Base-by-base conservation (phyloP, 345 rosid species). In the Heritiera fomes region DNA sequence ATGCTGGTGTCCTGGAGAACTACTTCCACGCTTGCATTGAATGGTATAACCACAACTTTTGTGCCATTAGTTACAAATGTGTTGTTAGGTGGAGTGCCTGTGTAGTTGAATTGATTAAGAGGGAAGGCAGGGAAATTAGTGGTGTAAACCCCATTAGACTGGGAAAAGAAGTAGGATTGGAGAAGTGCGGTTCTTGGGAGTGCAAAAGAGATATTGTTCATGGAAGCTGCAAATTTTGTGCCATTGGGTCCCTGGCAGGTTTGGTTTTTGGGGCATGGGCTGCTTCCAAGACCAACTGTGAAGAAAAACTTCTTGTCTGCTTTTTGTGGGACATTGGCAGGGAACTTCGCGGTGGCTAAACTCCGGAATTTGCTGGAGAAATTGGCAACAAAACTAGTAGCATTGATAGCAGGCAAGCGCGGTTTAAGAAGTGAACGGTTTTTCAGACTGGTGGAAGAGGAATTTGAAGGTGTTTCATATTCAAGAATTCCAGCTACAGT, bases 1-100 rank as follows among this genome's bases (percentile, higher is more conserved):
- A 95, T 88, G 76, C 90, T 91, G n/a, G 98, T 91, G 66, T 75
- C 97, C 52, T 95, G 98, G 82, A 93, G n/a, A 46, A 93, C 90
- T 20, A 91, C 56, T 77, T 94, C 97, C 18, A 89, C 92, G n/a
- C 83, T 88, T 10, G 95, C 81, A 71, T 88, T 88, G 79, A 87
- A 93, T 43, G 87, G 87, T 38, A 94, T 77, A 58, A 88, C 95
- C 70, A 81, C 83, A 34, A 75, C 76, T 78, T 85, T 93, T 17
- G 97, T 92, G 4, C 90, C 93, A 9, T 83, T 87, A 46, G 67
- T 60, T 60, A 90, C 93, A 64, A 76, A 70, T 10, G 91, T 90
- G 80, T 87, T 90, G 74, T 90, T 93, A 3, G 96, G 93, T 14
- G 98, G 91, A 4, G 78, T 70, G 2, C 97, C 98, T 0, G 96